phyloP scores from a whole-genome alignment of 1,284 basidiomycete genomes.

The Gastroboletus turbinatus region DNA sequence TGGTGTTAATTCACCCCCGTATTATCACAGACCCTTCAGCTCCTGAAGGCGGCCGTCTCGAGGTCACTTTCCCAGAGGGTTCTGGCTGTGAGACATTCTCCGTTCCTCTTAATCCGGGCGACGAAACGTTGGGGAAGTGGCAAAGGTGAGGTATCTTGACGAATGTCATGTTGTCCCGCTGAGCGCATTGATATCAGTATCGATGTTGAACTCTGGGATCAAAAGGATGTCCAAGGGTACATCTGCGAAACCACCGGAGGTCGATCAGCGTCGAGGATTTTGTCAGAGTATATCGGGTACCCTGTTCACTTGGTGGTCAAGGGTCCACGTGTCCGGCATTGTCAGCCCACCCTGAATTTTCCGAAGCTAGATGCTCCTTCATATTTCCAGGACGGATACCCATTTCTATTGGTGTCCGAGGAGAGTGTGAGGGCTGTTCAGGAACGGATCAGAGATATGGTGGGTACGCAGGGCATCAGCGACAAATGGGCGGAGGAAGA shows the following conservation, averaged over 20 bases:
- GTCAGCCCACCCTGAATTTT: constrained; percentile 51
- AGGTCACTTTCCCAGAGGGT: constrained; percentile 57
- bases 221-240: constrained; percentile 58
- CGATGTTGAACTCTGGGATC: constrained; percentile 51
- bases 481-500: constrained; percentile 54
- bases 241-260: constrained; percentile 47
- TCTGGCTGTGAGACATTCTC: constrained; percentile 55
- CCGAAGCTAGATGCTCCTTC: constrained; percentile 55
- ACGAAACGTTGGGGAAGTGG: constrained; percentile 52
- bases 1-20: constrained; percentile 62
- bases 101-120: constrained; percentile 55
- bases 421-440: constrained; percentile 59
- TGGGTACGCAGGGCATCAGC: constrained; percentile 57
- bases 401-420: constrained; percentile 61
- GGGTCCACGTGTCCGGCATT: constrained; percentile 54
- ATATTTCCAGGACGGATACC: constrained; percentile 72
- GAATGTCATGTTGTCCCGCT: neutral
- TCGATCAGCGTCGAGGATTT: constrained; percentile 46
- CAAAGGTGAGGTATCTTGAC: constrained; percentile 43
- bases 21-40: constrained; percentile 48
- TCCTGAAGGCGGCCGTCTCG: constrained; percentile 47
- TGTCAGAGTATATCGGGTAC: constrained; percentile 60
- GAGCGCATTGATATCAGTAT: constrained; percentile 39
- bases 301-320: constrained; percentile 66
- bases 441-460: constrained; percentile 43